Evolutionary conservation across 2,329 filamentous ascomycete genomes (phyloP).

Genomic region (Pseudonectria foliicola): DNA sequence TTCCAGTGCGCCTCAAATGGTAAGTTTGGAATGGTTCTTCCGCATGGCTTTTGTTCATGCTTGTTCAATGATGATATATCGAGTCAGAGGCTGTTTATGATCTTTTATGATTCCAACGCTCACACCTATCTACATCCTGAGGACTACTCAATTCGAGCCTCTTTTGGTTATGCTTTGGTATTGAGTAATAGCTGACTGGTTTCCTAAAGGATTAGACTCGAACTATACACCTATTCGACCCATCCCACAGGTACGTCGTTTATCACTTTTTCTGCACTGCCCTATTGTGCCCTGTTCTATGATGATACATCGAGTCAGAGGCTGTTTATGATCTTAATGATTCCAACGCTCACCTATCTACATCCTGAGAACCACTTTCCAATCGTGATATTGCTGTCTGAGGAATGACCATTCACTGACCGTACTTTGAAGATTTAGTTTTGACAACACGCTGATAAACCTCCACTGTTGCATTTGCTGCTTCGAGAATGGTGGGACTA

Average conservation of each 20-base stretch:
- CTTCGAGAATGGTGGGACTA: too few species aligned
- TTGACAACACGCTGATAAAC: too few species aligned
- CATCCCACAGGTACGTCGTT: constrained; percentile 17
- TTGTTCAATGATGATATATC: constrained; percentile 30
- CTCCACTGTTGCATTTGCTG: too few species aligned
- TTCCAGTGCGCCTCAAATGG: constrained; percentile 16
- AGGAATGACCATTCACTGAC: too few species aligned
- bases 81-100: constrained; percentile 40
- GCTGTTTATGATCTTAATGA: constrained; percentile 41
- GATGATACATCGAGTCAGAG: constrained; percentile 37
- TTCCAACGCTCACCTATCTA: constrained; percentile 30
- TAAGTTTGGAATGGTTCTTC: constrained; percentile 13
- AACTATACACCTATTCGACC: background rate
- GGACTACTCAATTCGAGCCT: background rate
- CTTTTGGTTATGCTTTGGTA: too few species aligned
- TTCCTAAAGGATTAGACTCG: too few species aligned
- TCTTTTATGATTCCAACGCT: constrained; percentile 27
- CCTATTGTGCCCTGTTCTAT: constrained; percentile 19
- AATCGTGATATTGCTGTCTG: too few species aligned
- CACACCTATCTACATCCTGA: constrained; percentile 21
- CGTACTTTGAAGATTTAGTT: too few species aligned
- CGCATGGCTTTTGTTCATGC: background rate
- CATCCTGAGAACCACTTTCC: constrained; percentile 6
- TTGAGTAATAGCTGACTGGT: too few species aligned
- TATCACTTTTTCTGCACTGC: constrained; percentile 1